A percentile compares a stretch with the other conserved stretches of the same genome.
Conservation (phyloP, 2,329 filamentous ascomycete genomes). For the Colletotrichum sp. region DNA sequence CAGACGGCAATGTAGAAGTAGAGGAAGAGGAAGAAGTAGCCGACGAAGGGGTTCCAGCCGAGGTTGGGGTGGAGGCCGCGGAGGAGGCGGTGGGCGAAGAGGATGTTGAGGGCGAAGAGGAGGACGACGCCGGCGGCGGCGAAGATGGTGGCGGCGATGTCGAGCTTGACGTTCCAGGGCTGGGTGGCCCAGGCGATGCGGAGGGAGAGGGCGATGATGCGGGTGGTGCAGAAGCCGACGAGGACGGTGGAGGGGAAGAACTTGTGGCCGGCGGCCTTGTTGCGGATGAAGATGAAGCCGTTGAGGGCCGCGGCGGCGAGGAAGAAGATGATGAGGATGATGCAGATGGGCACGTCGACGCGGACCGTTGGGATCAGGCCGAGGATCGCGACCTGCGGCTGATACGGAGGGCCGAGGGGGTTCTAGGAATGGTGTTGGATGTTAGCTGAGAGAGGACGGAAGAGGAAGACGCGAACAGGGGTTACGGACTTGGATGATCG, state of each 20-base stretch:
- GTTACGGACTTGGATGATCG: not conserved
- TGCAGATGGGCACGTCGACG: conserved; percentile 69
- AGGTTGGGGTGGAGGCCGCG: conserved; percentile 73
- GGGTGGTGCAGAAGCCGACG: conserved; percentile 64
- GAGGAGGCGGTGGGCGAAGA: conserved; percentile 78
- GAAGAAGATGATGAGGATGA: conserved; percentile 67
- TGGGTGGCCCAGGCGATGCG: conserved; percentile 58
- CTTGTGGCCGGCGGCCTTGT: conserved; percentile 54
- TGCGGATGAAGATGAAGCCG: conserved; percentile 63
- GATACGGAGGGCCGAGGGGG: conserved; percentile 41
- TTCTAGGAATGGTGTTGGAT: not conserved
- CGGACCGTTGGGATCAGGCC: conserved; percentile 62
- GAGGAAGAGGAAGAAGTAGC: conserved; percentile 59
- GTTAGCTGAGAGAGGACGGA: not conserved
- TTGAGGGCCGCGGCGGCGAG: conserved; percentile 56
- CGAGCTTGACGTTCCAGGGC: conserved; percentile 44
- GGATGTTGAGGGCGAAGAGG: conserved; percentile 78
- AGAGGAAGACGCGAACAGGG: not conserved
- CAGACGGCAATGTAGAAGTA: conserved; percentile 63
- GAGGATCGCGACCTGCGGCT: conserved; percentile 49
- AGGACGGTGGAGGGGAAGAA: conserved; percentile 64
- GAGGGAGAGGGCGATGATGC: conserved; percentile 55
- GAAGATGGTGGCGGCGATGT: conserved; percentile 70
- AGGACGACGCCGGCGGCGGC: conserved; percentile 76
- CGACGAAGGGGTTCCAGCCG: conserved; percentile 68